Evolutionary conservation across 2,329 filamentous ascomycete species (phyloP).

Genomic region (Aureobasidium mangrovei): DNA sequence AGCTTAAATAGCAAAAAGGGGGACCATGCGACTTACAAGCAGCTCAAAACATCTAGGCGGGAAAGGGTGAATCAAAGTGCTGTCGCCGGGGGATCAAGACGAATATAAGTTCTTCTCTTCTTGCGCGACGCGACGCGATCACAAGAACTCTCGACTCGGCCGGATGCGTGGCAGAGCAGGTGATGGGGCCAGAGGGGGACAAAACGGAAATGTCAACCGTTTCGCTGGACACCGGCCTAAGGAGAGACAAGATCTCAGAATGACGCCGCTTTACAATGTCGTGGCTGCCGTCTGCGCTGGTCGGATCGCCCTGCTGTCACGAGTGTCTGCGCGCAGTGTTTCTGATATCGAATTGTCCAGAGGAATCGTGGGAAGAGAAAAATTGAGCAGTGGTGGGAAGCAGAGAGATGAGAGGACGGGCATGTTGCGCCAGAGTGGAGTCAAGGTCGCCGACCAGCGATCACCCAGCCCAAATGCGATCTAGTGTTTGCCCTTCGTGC

Average conservation of each 20-base stretch:
- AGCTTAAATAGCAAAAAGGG: background rate
- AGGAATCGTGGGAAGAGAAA: too few relatives aligned
- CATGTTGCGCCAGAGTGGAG: conserved; percentile 11
- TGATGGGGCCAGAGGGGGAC: conserved; percentile 1
- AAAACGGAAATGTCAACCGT: conserved; percentile 6
- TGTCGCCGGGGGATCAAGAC: background rate
- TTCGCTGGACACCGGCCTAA: background rate
- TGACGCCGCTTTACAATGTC: background rate
- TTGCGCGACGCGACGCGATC: conserved; percentile 13
- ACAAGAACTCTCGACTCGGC: conserved; percentile 8
- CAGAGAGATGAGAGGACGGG: background rate
- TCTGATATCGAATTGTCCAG: too few relatives aligned
- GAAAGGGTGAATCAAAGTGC: background rate
- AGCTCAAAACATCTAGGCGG: background rate
- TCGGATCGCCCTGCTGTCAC: too few relatives aligned
- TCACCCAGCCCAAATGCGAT: background rate
- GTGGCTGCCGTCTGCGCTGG: too few relatives aligned
- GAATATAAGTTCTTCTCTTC: background rate
- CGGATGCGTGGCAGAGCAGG: conserved; percentile 9
- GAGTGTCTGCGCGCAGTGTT: too few relatives aligned
- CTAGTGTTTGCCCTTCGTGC: conserved; percentile 10
- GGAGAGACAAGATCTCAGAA: conserved; percentile 5
- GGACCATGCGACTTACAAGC: conserved; percentile 2
- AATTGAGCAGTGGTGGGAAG: background rate
- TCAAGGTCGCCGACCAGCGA: conserved; percentile 7